These are phyloP conservation scores for Fusarium tricinctum DNA, from an alignment of 2,329 filamentous ascomycete genomes.

Conservation along the genomic window DNA sequence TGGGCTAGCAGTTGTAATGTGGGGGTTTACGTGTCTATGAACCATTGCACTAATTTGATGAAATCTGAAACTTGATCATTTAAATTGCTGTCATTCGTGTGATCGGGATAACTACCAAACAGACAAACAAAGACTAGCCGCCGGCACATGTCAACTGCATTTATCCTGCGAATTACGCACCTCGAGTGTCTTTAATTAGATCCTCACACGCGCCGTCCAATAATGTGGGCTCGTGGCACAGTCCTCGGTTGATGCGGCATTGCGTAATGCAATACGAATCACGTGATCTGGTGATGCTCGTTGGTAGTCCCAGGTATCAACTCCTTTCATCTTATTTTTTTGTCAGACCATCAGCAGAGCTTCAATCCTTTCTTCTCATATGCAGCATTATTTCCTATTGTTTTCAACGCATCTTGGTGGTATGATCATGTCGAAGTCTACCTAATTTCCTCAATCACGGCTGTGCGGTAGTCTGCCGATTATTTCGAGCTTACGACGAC, in stretches of 20 bases:
- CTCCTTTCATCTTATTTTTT: conserved; percentile 16
- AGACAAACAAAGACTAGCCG: too few relatives aligned
- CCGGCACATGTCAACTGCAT: too few relatives aligned
- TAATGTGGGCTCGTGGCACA: conserved; percentile 2
- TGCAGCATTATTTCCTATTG: fast-evolving
- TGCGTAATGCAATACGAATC: conserved; percentile 41
- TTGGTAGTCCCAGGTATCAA: not conserved
- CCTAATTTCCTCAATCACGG: not conserved
- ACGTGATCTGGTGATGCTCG: conserved; percentile 17
- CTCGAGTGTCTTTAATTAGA: not conserved
- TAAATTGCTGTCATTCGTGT: too few relatives aligned
- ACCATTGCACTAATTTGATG: not conserved
- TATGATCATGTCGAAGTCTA: not conserved
- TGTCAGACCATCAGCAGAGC: not conserved
- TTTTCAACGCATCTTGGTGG: not conserved
- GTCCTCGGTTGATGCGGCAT: conserved; percentile 2
- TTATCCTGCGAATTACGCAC: too few relatives aligned
- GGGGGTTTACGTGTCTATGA: not conserved
- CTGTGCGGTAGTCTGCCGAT: not conserved
- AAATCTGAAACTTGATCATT: too few relatives aligned
- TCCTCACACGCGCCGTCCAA: not conserved
- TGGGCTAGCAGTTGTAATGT: conserved; percentile 12
- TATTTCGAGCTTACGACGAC: not conserved
- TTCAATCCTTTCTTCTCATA: not conserved
- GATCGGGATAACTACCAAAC: too few relatives aligned